Conservation (phyloP, 2,329 filamentous ascomycete species). For the Paramyrothecium sp. region DNA sequence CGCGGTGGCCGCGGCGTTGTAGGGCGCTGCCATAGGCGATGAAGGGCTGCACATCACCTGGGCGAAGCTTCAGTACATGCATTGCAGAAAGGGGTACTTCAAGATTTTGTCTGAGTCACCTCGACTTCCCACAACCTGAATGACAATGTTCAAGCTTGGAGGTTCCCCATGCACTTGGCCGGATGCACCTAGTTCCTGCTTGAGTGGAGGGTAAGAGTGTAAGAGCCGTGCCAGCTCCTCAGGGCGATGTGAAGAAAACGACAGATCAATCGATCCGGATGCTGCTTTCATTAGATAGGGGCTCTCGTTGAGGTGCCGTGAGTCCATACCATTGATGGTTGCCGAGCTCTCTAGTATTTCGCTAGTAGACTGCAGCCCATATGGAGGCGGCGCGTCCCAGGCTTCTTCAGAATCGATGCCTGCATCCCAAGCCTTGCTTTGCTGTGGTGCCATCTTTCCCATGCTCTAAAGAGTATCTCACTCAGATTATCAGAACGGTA, state of each 20-base stretch:
- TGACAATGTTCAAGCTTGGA: conserved; percentile 66
- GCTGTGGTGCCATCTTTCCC: no score
- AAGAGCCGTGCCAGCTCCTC: background rate
- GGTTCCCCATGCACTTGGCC: background rate
- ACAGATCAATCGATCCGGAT: background rate
- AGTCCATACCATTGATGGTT: background rate
- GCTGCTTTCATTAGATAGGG: background rate
- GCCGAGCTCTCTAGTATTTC: background rate
- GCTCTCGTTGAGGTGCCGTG: background rate
- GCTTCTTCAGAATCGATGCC: background rate
- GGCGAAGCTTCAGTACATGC: background rate
- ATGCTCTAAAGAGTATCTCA: no score
- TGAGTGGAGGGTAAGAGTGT: background rate
- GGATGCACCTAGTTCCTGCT: conserved; percentile 1
- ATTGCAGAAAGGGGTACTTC: background rate
- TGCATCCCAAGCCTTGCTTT: no score
- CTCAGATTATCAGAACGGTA: no score
- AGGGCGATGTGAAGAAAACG: background rate
- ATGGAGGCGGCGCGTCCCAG: background rate
- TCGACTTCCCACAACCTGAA: conserved; percentile 76
- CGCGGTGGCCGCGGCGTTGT: conserved; percentile 68
- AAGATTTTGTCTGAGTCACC: background rate
- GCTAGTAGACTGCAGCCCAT: background rate
- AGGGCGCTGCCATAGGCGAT: conserved; percentile 69
- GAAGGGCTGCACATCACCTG: conserved; percentile 77